Evolutionary conservation across 495 filamentous ascomycete species (phyloP), one percentile per base, ranked within the genome.

Genomic region (Neurospora sp.): DNA sequence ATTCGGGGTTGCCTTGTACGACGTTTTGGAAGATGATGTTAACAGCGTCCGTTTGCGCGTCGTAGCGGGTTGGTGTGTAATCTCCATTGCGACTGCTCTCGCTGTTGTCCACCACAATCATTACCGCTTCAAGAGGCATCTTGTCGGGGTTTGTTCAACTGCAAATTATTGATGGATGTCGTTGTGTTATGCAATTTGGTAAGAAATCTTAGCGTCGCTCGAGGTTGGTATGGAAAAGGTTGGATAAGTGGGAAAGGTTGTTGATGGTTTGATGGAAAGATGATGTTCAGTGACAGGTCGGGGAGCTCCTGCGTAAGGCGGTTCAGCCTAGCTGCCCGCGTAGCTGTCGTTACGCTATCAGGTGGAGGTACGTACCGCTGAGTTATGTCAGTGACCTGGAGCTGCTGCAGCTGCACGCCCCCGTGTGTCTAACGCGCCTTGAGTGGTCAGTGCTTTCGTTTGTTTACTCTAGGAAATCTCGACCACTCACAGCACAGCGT

Each of bases 61-160:
- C 94, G 87, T 92, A 98, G 83, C 96, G 89, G 72, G 96, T 95
- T 69, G 96, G 94, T 79, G 90, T 84, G 82, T 99, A 99, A 79
- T 99, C 96, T 77, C 96, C 96, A 83, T 99, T 98, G 78, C 96
- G 89, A 85, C 93, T 96, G 84, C 91, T 94, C 86, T 99, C 96
- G 86, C 93, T 96, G 85, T 98, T 99, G 87, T 99, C 96, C 77
- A 98, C 93, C 76, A 90, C 83, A 71, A 90, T 82, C 87, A 90
- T 89, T n/a, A 88, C 88, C 80, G 88, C 88, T 82, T 89, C 88
- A 80, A 89, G 85, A 79, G 80, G 83, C 88, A 90, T 90, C 78
- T 85, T 85, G 84, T 73, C 73, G 71, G 48, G 45, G 72, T 71
- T 40, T 72, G 24, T 62, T 62, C 54, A 2, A 62, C 2, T 62